Percentiles rank a stretch among this genome's conserved stretches.
Evolutionary conservation across 208 protist species (phyloP).

Genomic region (Balamuthia mandrillaris): DNA sequence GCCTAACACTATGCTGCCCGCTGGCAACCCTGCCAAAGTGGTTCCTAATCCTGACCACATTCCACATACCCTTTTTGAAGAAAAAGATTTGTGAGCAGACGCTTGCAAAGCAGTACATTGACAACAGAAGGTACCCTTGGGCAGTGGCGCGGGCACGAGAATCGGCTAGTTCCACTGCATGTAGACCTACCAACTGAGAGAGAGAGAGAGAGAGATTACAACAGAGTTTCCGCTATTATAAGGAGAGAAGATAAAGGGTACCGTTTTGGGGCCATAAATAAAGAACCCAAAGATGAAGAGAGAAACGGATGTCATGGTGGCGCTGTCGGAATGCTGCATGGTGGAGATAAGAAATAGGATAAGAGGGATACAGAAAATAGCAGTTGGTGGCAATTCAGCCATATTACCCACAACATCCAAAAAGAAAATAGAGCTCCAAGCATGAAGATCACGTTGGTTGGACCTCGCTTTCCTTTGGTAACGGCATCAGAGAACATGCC

Average conservation of each 20-base stretch:
- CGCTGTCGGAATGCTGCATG: background rate
- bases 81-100: background rate
- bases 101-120: background rate
- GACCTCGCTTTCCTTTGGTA: background rate
- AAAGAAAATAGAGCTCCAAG: background rate
- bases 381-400: background rate
- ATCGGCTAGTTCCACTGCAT: background rate
- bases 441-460: background rate
- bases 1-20: background rate
- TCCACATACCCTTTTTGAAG: background rate
- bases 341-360: no score
- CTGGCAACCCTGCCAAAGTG: background rate
- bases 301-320: background rate
- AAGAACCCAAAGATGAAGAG: background rate
- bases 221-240: background rate
- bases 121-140: background rate
- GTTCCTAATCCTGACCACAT: background rate
- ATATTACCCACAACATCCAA: background rate
- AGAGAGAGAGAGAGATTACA: background rate
- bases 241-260: background rate
- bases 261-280: background rate
- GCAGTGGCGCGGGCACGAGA: background rate
- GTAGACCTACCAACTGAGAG: background rate
- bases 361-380: background rate
- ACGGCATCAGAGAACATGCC: background rate